A percentile compares a stretch with the other conserved stretches of the same genome.
These are phyloP conservation scores for Monilinia polystroma DNA, from an alignment of 2,329 filamentous ascomycete genomes.

Conservation along the genomic window DNA sequence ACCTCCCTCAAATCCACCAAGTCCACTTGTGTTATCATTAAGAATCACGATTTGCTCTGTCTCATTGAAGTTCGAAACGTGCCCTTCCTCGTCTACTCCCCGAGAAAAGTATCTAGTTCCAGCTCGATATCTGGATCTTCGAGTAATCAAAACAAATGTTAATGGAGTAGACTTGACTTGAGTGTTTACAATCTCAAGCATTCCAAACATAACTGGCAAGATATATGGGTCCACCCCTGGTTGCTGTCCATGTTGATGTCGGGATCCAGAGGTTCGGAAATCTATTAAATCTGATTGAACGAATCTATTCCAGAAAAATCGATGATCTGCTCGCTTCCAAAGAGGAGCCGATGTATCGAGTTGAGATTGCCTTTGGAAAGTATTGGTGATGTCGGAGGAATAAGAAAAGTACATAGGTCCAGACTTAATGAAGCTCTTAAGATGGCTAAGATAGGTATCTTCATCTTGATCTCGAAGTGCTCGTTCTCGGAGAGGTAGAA, in stretches of 20 bases:
- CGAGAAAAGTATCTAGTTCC: slow-evolving; percentile 95
- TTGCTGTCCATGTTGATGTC: slow-evolving; percentile 67
- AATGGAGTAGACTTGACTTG: slow-evolving; percentile 80
- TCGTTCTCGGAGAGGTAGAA: slow-evolving; percentile 89
- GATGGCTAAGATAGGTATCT: slow-evolving; percentile 80
- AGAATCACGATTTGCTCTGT: slow-evolving; percentile 90
- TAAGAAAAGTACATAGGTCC: slow-evolving; percentile 98
- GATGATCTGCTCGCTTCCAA: slow-evolving; percentile 91
- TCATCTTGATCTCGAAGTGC: slow-evolving; percentile 90
- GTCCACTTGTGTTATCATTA: slow-evolving; percentile 73
- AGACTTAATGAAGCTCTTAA: slow-evolving; percentile 77
- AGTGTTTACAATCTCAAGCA: slow-evolving; percentile 87
- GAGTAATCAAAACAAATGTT: slow-evolving; percentile 83
- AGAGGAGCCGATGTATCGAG: slow-evolving; percentile 69
- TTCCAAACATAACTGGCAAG: slow-evolving; percentile 92
- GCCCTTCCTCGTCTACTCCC: slow-evolving; percentile 86
- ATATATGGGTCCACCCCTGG: slow-evolving; percentile 86
- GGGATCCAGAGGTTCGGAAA: slow-evolving; percentile 66
- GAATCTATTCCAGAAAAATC: slow-evolving; percentile 98
- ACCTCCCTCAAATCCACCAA: slow-evolving; percentile 79
- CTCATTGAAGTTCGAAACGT: slow-evolving; percentile 99
- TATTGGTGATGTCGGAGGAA: slow-evolving; percentile 93
- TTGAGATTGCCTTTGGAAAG: slow-evolving; percentile 88
- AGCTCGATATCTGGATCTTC: slow-evolving; percentile 81
- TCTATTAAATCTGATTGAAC: slow-evolving; percentile 89